A percentile compares a stretch with the other conserved stretches of the same genome.
Conservation (phyloP, 2,329 filamentous ascomycete genomes). For the Arachnopeziza araneosa region DNA sequence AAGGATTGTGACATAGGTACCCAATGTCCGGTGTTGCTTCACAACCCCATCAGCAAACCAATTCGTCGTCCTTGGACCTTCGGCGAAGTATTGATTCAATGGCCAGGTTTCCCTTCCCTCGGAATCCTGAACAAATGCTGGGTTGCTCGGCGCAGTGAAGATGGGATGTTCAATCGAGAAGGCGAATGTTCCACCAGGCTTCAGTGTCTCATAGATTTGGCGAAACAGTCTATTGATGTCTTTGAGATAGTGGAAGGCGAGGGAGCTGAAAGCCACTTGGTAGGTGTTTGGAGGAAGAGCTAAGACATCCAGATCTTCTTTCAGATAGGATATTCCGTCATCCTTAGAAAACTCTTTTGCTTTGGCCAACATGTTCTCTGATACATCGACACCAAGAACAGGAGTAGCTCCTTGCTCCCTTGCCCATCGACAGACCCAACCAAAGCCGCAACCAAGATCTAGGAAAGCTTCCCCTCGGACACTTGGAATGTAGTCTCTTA, state of each 20-base stretch:
- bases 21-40: slow-evolving; percentile 43
- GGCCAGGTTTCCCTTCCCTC: slow-evolving; percentile 36
- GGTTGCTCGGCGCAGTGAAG: slow-evolving; percentile 36
- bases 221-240: slow-evolving; percentile 76
- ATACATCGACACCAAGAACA: slow-evolving; percentile 38
- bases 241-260: slow-evolving; percentile 93
- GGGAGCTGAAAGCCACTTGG: slow-evolving; percentile 79
- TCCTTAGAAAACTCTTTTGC: slow-evolving; percentile 25
- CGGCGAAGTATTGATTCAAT: slow-evolving; percentile 37
- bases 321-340: slow-evolving; percentile 28
- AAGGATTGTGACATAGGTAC: slow-evolving; percentile 13
- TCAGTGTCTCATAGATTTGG: slow-evolving; percentile 77
- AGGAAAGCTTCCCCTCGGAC: slow-evolving; percentile 32
- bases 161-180: slow-evolving; percentile 46
- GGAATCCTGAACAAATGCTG: slow-evolving; percentile 28
- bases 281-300: slow-evolving; percentile 54
- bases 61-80: slow-evolving; percentile 34
- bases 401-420: slow-evolving; percentile 32
- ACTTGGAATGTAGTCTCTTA: slow-evolving; percentile 36
- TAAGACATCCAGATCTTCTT: slow-evolving; percentile 33
- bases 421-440: slow-evolving; percentile 42
- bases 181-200: slow-evolving; percentile 83
- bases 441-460: slow-evolving; percentile 43
- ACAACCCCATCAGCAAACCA: slow-evolving; percentile 39
- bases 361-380: slow-evolving; percentile 38